Evolutionary conservation across 73 alveolate genomes (phyloP), one percentile per base, ranked within the genome.

Genomic region (Paramecium biaurelia): DNA sequence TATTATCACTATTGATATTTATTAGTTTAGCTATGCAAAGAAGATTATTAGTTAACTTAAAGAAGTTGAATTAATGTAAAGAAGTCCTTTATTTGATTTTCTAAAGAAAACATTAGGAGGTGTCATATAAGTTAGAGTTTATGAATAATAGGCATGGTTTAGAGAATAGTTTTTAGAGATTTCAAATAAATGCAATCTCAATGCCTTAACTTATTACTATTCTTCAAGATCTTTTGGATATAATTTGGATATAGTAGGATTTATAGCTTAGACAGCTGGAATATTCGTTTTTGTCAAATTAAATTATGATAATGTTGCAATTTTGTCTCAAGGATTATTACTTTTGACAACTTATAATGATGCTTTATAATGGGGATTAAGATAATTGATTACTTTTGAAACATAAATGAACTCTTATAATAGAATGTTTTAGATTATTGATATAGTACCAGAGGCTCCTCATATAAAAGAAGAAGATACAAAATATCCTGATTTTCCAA

Each of bases 31-130:
- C 37, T 76, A 63, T 30, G 9, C 58, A 11, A 90, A 85, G 49
- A 58, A 53, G 38, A 28, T 76, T 0, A 53, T 70, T 7, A 90
- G 79, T 63, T 37, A 47, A 32, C 28, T 90, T 1, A 72, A 45
- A 76, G 59, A 56, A 9, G 86, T 90, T 20, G 94, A 90, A 9
- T 45, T 76, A 35, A 34, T 53, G 47, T 30, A 57, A 30, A 90
- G 85, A 84, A 84, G 94, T 12, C 94, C 93, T 30, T 37, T 92
- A 15, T 42, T 92, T 43, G 47, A 49, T 53, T 30, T 92, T 18
- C n/a, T 85, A 30, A 56, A 56, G 85, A 35, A 35, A 7, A 56
- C 94, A 9, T 21, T 92, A n/a, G 57, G 85, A 28, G 95, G 95
- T 4, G 89, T 92, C 7, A 30, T 53, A 1, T 41, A 92, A 85